A percentile compares a stretch with the other conserved stretches of the same genome.
These are phyloP conservation scores for Saccharomycopsis sp. DNA, from an alignment of 805 yeast genomes.

Conservation along the genomic window DNA sequence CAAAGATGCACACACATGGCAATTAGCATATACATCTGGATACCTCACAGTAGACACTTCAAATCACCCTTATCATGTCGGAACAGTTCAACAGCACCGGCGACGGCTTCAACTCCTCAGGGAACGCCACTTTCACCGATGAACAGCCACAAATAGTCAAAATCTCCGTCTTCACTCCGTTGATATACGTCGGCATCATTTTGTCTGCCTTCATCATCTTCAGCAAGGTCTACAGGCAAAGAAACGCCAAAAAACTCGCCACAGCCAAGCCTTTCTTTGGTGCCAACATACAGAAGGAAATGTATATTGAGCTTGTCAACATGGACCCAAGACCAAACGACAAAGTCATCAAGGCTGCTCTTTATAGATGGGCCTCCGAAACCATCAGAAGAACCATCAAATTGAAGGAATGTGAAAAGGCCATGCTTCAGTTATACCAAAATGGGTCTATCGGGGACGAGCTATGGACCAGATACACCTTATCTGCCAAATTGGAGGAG, in stretches of 20 bases:
- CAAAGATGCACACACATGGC: neutral
- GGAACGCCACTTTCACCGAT: conserved; percentile 4
- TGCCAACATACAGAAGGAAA: conserved; percentile 55
- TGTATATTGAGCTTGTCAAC: conserved; percentile 51
- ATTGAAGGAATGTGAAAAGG: conserved; percentile 70
- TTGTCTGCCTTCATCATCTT: conserved; percentile 61
- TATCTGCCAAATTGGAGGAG: conserved; percentile 73
- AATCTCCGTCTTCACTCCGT: conserved; percentile 62
- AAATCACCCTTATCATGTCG: too few relatives aligned
- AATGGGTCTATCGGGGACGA: conserved; percentile 91
- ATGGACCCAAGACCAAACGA: conserved; percentile 62
- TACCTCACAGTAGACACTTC: too few relatives aligned
- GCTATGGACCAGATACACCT: conserved; percentile 68
- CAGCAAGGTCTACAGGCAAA: conserved; percentile 58
- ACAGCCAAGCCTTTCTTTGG: conserved; percentile 68
- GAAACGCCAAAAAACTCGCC: conserved; percentile 41
- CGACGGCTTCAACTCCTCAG: neutral
- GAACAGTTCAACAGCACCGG: neutral
- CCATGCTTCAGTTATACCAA: conserved; percentile 66
- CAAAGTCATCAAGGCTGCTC: conserved; percentile 64
- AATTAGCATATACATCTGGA: too few relatives aligned
- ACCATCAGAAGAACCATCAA: conserved; percentile 77
- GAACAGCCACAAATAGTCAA: conserved; percentile 20
- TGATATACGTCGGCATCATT: conserved; percentile 66
- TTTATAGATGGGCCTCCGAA: conserved; percentile 74